A percentile compares a stretch with the other conserved stretches of the same genome.
Conservation (phyloP, 768 basidiomycete genomes). For the Suillus discolor region DNA sequence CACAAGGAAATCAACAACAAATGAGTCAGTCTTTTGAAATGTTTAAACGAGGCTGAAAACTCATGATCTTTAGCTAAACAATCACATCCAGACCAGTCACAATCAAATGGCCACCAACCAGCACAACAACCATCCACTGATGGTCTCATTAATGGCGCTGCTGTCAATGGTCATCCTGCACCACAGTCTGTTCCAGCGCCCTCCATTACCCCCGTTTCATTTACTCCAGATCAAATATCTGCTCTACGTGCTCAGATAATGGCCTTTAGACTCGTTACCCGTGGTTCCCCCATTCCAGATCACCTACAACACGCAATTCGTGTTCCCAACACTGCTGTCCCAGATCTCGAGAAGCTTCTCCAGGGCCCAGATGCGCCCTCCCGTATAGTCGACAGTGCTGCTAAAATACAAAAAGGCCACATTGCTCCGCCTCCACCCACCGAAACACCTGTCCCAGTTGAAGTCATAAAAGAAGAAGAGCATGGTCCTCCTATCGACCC, state of each 20-base stretch:
- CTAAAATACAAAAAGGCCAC: slow-evolving; percentile 66
- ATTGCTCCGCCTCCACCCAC: slow-evolving; percentile 26
- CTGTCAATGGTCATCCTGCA: slow-evolving; percentile 51
- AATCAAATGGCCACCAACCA: slow-evolving; percentile 18
- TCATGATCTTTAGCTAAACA: slow-evolving; percentile 25
- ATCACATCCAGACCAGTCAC: slow-evolving; percentile 19
- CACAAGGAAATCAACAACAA: slow-evolving; percentile 31
- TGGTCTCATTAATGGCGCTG: neutral
- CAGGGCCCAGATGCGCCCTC: slow-evolving; percentile 60
- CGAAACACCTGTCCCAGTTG: slow-evolving; percentile 21
- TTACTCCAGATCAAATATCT: slow-evolving; percentile 73
- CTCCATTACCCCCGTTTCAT: slow-evolving; percentile 70
- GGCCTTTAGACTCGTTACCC: slow-evolving; percentile 73
- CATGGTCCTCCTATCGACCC: slow-evolving; percentile 48
- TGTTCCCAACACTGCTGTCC: slow-evolving; percentile 59
- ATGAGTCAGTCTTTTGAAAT: slow-evolving; percentile 32
- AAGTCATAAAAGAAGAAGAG: slow-evolving; percentile 58
- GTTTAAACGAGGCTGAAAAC: neutral
- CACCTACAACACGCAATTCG: slow-evolving; percentile 70
- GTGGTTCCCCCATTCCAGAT: slow-evolving; percentile 69
- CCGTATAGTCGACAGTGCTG: slow-evolving; percentile 72
- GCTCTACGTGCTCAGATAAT: slow-evolving; percentile 82
- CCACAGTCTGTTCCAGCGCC: slow-evolving; percentile 42
- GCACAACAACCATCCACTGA: slow-evolving; percentile 29
- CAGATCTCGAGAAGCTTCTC: slow-evolving; percentile 67